Evolutionary conservation across 768 basidiomycete genomes (phyloP), one percentile per base, ranked within the genome.

Genomic region (Serendipita indica): DNA sequence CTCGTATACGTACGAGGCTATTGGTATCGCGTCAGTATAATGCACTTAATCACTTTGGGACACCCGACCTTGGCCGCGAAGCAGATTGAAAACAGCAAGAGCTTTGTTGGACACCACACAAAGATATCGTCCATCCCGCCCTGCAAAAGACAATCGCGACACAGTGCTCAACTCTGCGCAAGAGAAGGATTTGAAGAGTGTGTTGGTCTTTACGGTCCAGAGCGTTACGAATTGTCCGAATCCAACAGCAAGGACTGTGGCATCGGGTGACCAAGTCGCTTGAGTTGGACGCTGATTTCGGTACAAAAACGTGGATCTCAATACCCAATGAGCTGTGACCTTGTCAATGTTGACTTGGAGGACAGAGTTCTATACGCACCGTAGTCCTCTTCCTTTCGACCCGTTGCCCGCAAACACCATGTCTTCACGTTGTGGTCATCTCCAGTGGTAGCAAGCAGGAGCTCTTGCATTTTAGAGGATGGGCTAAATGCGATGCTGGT

Each of bases 261-360:
- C 84, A 68, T 99, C 96, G 3, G 75, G 77, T 3, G 93, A 89
- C 82, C 91, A 96, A 1, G 81, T 76, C 0, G 78, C 73, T 62
- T 81, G 75, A 57, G 74, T 75, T 32, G 91, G 87, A 56, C 74
- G 71, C 65, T 82, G 78, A n/a, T 75, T 73, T 41, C 83, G 86
- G 66, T 86, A 86, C 39, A 69, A 72, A 63, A 88, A 77, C 1
- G 81, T 79, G 2, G 89, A 84, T 54, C 85, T 82, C 43, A 79
- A 74, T n/a, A 82, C 75, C 93, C 92, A 98, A 49, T 80, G 84
- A 37, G 76, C 86, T 85, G 62, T 22, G 57, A 33, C 32, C 33
- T n/a, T 43, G n/a, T 43, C 41, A 43, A 43, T 43, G n/a, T 5
- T 18, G 18, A 25, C 41, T 18, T n/a, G 6, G 27, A n/a, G 41